Conservation (phyloP, 2,329 filamentous ascomycete genomes). For the Hortaea werneckii region DNA sequence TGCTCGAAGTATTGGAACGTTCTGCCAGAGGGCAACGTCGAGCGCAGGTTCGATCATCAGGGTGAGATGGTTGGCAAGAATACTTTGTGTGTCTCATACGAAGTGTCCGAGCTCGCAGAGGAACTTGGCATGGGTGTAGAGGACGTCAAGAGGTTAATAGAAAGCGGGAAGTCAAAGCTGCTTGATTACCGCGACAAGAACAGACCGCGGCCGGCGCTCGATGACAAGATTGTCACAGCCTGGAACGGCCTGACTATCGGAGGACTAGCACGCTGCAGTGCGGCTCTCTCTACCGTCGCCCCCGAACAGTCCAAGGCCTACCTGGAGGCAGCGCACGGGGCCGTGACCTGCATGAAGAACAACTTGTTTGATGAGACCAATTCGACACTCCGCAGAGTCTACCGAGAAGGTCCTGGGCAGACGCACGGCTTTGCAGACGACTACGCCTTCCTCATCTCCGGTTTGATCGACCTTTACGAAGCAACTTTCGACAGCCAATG, state of each 20-base stretch:
- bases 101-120: constrained; percentile 57
- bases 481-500: constrained; percentile 66
- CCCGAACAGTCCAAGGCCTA: constrained; percentile 40
- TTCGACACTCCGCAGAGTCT: constrained; percentile 62
- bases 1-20: constrained; percentile 80
- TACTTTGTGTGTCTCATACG: constrained; percentile 63
- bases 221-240: constrained; percentile 77
- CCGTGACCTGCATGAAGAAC: constrained; percentile 60
- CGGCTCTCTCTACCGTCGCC: constrained; percentile 53
- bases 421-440: constrained; percentile 80
- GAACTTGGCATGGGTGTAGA: constrained; percentile 64
- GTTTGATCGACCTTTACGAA: constrained; percentile 75
- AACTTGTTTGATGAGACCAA: constrained; percentile 59
- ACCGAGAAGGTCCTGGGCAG: constrained; percentile 54
- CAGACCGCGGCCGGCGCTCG: constrained; percentile 65
- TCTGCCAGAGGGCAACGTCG: constrained; percentile 73
- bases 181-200: constrained; percentile 62
- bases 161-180: constrained; percentile 57
- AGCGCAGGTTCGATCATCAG: constrained; percentile 70
- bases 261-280: constrained; percentile 65
- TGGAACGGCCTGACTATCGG: constrained; percentile 87
- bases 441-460: constrained; percentile 80
- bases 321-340: constrained; percentile 53
- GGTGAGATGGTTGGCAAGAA: constrained; percentile 95
- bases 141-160: constrained; percentile 58